Percentiles rank a stretch among this genome's conserved stretches.
Evolutionary conservation across 805 yeast genomes (phyloP).

Genomic region (Candida chilensis): DNA sequence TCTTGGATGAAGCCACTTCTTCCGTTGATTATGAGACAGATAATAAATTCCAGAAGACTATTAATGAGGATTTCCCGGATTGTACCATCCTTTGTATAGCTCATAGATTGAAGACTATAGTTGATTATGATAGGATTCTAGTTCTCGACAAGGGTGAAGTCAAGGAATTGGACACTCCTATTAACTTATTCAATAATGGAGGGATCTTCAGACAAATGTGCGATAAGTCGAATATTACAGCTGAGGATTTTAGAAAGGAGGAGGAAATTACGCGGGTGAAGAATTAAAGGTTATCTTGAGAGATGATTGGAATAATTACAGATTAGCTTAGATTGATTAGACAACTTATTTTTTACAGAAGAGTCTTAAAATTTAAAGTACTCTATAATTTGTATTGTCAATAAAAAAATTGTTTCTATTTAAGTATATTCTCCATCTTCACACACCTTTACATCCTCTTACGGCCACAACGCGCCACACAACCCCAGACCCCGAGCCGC

Average conservation of each 20-base stretch:
- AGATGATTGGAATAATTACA: no score
- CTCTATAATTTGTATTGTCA: no score
- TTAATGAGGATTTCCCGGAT: slow-evolving; percentile 53
- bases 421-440: no score
- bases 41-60: slow-evolving; percentile 68
- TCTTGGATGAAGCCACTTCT: slow-evolving; percentile 79
- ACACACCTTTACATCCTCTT: no score
- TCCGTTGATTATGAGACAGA: slow-evolving; percentile 85
- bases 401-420: no score
- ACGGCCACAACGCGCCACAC: no score
- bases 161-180: slow-evolving; percentile 68
- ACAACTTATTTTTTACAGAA: no score
- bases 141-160: slow-evolving; percentile 79
- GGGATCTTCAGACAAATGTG: slow-evolving; percentile 66
- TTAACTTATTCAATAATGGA: slow-evolving; percentile 39
- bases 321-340: no score
- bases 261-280: no score
- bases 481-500: no score
- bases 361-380: no score
- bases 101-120: slow-evolving; percentile 69
- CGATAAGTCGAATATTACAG: slow-evolving; percentile 31
- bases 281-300: no score
- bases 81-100: slow-evolving; percentile 85
- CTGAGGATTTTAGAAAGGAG: slow-evolving; percentile 29
- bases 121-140: slow-evolving; percentile 67